Evolutionary conservation across 208 protist species (phyloP).

Genomic region (Herpetomonas tarakana): DNA sequence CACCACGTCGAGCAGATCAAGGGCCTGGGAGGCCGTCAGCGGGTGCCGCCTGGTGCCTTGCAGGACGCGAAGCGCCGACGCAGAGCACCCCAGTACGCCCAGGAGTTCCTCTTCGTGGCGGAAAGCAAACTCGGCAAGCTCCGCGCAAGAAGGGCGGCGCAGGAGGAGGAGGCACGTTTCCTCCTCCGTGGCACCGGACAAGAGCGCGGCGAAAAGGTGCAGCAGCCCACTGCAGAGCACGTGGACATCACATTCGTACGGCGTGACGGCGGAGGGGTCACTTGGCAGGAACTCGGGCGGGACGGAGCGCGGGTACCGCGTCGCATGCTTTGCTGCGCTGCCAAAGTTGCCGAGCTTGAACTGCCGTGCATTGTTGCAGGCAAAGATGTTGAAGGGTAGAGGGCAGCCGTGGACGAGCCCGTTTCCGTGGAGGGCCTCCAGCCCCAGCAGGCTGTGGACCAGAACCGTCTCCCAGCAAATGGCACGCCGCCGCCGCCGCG

Average conservation of each 20-base stretch:
- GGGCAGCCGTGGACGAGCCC: slow-evolving; percentile 58
- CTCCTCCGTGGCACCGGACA: too few relatives aligned
- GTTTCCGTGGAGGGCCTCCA: slow-evolving; percentile 41
- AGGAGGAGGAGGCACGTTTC: too few relatives aligned
- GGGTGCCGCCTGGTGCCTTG: not conserved
- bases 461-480: slow-evolving; percentile 29
- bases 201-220: not conserved
- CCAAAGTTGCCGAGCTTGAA: slow-evolving; percentile 66
- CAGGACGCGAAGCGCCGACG: not conserved
- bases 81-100: not conserved
- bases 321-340: slow-evolving; percentile 19
- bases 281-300: slow-evolving; percentile 11
- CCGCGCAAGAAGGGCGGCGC: not conserved
- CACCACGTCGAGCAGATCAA: not conserved
- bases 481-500: not conserved
- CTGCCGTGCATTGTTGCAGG: slow-evolving; percentile 10
- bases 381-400: slow-evolving; percentile 41
- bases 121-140: not conserved
- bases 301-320: slow-evolving; percentile 19
- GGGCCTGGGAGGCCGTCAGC: not conserved
- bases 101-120: not conserved
- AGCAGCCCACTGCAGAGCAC: not conserved
- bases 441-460: slow-evolving; percentile 31
- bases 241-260: slow-evolving; percentile 26
- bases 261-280: slow-evolving; percentile 5